Evolutionary conservation across 23 red algal genomes (phyloP).

Genomic region (Gracilaria caudata): DNA sequence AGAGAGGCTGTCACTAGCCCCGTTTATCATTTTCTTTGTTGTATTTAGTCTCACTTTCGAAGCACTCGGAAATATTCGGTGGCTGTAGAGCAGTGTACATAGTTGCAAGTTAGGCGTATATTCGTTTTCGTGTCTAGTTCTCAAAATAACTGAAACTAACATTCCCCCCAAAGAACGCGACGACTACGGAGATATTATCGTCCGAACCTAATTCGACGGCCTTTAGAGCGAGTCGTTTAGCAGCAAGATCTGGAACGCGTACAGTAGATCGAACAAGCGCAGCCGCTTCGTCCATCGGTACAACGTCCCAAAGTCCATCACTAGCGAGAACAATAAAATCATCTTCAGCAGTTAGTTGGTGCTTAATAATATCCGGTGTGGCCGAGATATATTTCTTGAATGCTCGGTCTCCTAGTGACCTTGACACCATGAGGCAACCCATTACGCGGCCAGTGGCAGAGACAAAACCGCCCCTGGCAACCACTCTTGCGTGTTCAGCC

Average conservation of each 20-base stretch:
- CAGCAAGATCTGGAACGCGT: slow-evolving; percentile 75
- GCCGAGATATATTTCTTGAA: slow-evolving; percentile 81
- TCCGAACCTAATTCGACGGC: slow-evolving; percentile 82
- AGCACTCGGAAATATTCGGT: not conserved
- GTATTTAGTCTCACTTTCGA: not conserved
- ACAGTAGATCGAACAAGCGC: slow-evolving; percentile 81
- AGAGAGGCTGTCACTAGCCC: not conserved
- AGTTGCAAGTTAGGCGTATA: slow-evolving; percentile 15
- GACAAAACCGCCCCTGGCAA: slow-evolving; percentile 69
- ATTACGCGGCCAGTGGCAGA: slow-evolving; percentile 72
- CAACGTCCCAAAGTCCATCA: slow-evolving; percentile 96
- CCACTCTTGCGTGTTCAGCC: slow-evolving; percentile 49
- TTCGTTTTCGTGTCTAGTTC: slow-evolving; percentile 6
- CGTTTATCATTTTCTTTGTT: not conserved
- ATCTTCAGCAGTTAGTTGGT: slow-evolving; percentile 20
- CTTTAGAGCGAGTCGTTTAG: slow-evolving; percentile 78
- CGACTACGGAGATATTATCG: slow-evolving; percentile 97
- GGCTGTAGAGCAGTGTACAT: not conserved
- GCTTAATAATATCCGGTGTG: slow-evolving; percentile 74
- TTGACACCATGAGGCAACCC: slow-evolving; percentile 82
- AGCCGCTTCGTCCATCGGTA: slow-evolving; percentile 50
- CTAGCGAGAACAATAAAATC: slow-evolving; percentile 88
- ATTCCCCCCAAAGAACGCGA: slow-evolving; percentile 69
- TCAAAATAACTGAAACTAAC: slow-evolving; percentile 43
- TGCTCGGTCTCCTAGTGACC: slow-evolving; percentile 83